Percentiles rank a stretch among this genome's conserved stretches.
These are phyloP conservation scores for Pseudozyma pruni DNA, from an alignment of 1,284 basidiomycete genomes.

Conservation along the genomic window DNA sequence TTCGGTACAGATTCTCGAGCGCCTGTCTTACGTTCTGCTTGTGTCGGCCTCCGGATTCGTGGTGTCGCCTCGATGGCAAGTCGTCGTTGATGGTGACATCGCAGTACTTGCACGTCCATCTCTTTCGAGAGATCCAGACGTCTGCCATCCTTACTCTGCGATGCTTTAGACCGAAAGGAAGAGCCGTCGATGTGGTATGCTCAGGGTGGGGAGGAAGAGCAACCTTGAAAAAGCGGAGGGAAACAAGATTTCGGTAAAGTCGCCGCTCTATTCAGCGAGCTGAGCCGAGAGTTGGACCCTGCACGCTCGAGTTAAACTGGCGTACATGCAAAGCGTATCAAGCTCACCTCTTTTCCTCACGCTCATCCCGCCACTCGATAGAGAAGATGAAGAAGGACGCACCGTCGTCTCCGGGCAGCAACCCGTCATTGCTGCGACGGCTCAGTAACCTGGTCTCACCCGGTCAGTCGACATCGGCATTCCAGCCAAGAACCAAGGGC, in stretches of 20 bases:
- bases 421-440: slow-evolving; percentile 36
- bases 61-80: slow-evolving; percentile 80
- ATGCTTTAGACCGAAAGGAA: not conserved
- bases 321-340: slow-evolving; percentile 2
- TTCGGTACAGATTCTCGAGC: slow-evolving; percentile 90
- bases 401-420: slow-evolving; percentile 23
- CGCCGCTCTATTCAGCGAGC: slow-evolving; percentile 7
- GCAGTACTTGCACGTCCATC: slow-evolving; percentile 67
- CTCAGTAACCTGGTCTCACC: slow-evolving; percentile 44
- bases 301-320: no score
- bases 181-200: not conserved
- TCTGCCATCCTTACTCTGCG: slow-evolving; percentile 51
- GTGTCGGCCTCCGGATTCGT: slow-evolving; percentile 92
- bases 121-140: slow-evolving; percentile 62
- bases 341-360: not conserved
- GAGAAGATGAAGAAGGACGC: slow-evolving; percentile 26
- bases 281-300: slow-evolving; percentile 18
- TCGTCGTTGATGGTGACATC: slow-evolving; percentile 64
- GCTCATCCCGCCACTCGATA: not conserved
- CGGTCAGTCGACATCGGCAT: slow-evolving; percentile 20
- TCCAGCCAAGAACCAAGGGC: slow-evolving; percentile 23
- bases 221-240: not conserved
- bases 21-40: slow-evolving; percentile 93
- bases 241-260: not conserved
- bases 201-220: not conserved